Base-by-base conservation (phyloP, 139 green algal species). In the Auxenochlorella protothecoides region DNA sequence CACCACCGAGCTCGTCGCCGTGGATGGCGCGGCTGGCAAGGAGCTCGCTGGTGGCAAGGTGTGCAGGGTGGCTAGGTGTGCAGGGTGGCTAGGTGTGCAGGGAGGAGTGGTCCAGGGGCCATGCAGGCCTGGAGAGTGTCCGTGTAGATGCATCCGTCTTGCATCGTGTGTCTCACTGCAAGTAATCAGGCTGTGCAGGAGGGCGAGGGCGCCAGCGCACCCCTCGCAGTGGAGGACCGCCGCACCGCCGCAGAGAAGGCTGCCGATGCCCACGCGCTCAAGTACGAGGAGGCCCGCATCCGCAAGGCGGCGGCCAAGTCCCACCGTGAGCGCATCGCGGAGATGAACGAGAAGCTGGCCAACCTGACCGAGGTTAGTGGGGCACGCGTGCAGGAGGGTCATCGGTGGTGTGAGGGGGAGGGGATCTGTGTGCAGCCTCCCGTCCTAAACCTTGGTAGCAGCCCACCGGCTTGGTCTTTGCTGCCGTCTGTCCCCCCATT, bases 231-330 rank as follows among this genome's bases (percentile, higher is more conserved):
- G 0, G 78, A 77, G 51, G 92, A 97, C 77, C 77, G 80, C 11
- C 80, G 92, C 55, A 97, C 92, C 16, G 82, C 84, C 12, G 92
- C 92, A 6, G 86, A 97, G 81, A 87, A 86, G 76, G 76, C 76
- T 13, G 80, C 82, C 52, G 89, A 92, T 12, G 87, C 78, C 66
- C 77, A 72, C 59, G 63, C 85, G 65, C 61, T 77, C 4, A 85
- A 91, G 78, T 83, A 89, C 16, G 89, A 96, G 75, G 79, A 84
- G 65, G 81, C 91, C 65, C 76, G 80, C 60, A 66, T 89, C 5
- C 73, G 74, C 14, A 93, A 92, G 77, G 60, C 80, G 15, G 90
- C 89, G 2, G 7, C 61, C 10, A 96, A 96, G 81, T 89, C 82
- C 4, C 90, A 97, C 68, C 76, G 81, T 55, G 88, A 96, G 44